phyloP scores from a whole-genome alignment of 2,329 filamentous ascomycete genomes.

The Aspergillus quadricinctus region DNA sequence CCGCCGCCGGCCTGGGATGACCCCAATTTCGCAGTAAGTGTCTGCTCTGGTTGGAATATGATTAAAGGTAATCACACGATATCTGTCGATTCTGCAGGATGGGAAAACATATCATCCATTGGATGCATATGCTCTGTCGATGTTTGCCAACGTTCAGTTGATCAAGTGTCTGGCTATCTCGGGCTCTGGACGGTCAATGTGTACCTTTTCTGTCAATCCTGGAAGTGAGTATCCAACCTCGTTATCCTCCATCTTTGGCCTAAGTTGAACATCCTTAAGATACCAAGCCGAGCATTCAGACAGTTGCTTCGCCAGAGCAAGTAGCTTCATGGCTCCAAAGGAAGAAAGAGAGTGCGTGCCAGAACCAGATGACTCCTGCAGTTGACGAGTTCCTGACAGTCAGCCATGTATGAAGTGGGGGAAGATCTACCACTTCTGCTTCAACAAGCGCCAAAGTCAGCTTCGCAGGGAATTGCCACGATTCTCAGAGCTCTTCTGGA shows the following conservation, averaged over 20 bases:
- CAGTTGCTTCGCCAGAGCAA: conserved; percentile 15
- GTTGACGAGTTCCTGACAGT: not conserved
- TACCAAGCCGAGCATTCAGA: conserved; percentile 20
- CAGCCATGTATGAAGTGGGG: conserved; percentile 5
- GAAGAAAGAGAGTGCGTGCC: conserved; percentile 19
- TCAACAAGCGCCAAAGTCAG: conserved; percentile 22
- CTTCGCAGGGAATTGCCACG: conserved; percentile 18
- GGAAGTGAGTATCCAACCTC: conserved; percentile 17
- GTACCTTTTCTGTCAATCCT: conserved; percentile 23
- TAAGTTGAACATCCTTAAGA: conserved; percentile 10
- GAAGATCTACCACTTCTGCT: conserved; percentile 20
- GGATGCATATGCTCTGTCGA: conserved; percentile 23
- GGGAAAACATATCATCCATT: conserved; percentile 21
- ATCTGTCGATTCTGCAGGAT: conserved; percentile 10
- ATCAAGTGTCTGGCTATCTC: conserved; percentile 17
- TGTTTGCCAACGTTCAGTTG: conserved; percentile 25
- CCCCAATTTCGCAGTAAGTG: conserved; percentile 18
- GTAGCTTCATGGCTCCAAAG: conserved; percentile 20
- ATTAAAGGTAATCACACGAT: not conserved
- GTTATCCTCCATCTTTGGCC: not conserved
- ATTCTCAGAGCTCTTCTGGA: conserved; percentile 22
- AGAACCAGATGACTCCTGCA: not conserved
- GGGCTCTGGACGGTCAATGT: conserved; percentile 7
- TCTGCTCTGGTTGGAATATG: not conserved
- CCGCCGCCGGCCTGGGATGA: conserved; percentile 17